Evolutionary conservation across 1,139 yeast species (phyloP).

Genomic region (Yarrowia galli): DNA sequence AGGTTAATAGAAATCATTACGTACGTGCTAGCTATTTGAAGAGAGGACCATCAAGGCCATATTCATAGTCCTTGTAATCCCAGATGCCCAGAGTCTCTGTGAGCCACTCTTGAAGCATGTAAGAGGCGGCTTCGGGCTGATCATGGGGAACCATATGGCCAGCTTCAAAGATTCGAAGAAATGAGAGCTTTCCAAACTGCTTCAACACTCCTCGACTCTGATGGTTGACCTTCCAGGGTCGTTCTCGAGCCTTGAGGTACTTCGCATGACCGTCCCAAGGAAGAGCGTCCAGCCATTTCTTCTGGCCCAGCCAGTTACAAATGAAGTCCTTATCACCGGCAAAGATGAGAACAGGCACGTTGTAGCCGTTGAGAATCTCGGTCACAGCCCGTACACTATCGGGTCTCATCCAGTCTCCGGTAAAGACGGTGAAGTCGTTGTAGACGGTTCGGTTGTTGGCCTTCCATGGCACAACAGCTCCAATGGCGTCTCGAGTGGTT

Average conservation of each 20-base stretch:
- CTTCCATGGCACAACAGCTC: constrained; percentile 32
- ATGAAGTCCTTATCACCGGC: constrained; percentile 89
- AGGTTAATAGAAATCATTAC: background rate
- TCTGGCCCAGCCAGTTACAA: constrained; percentile 86
- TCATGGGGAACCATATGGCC: constrained; percentile 75
- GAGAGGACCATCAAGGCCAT: background rate
- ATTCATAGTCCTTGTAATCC: constrained; percentile 20
- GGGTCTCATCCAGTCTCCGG: constrained; percentile 66
- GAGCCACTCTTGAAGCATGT: constrained; percentile 74
- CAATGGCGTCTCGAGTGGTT: constrained; percentile 26
- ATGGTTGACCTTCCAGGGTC: constrained; percentile 49
- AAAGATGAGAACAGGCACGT: constrained; percentile 73
- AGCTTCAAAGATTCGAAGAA: constrained; percentile 64
- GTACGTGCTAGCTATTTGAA: constrained; percentile 3
- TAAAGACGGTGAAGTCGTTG: constrained; percentile 23
- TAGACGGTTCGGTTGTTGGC: constrained; percentile 31
- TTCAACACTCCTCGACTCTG: constrained; percentile 46
- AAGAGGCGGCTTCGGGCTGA: constrained; percentile 67
- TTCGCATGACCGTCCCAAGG: constrained; percentile 59
- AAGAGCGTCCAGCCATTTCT: constrained; percentile 73
- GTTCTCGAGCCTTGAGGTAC: constrained; percentile 46
- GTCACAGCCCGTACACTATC: constrained; percentile 63
- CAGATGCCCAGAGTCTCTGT: constrained; percentile 28
- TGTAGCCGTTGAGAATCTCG: constrained; percentile 58
- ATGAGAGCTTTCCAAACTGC: constrained; percentile 61